These are phyloP conservation scores for Citrullus colocynthis DNA, from an alignment of 306 rosid species.

Conservation along the genomic window DNA sequence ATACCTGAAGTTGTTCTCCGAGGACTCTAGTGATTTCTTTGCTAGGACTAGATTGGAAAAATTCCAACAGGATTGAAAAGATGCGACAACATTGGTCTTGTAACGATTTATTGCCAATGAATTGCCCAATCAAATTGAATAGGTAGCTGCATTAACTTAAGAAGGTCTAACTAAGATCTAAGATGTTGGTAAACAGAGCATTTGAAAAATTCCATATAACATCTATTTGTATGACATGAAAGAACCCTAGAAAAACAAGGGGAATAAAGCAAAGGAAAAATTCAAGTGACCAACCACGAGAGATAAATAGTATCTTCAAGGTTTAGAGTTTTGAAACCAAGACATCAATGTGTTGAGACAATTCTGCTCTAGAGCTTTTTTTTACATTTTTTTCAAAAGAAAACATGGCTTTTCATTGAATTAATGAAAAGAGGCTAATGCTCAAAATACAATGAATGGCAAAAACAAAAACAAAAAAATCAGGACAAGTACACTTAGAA, in stretches of 20 bases:
- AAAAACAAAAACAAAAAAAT: too few relatives aligned
- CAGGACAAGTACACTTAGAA: too few relatives aligned
- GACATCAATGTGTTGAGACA: not conserved
- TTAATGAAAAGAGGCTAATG: too few relatives aligned
- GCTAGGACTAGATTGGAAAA: conserved; percentile 27
- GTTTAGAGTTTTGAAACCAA: not conserved
- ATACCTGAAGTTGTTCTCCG: conserved; percentile 87
- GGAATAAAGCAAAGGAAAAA: not conserved
- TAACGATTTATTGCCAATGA: conserved; percentile 43
- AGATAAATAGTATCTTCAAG: not conserved
- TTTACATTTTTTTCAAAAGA: too few relatives aligned
- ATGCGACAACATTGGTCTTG: conserved; percentile 69
- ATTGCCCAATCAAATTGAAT: conserved; percentile 71
- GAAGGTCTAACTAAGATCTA: not conserved
- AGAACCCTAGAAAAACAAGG: conserved; percentile 1
- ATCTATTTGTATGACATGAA: not conserved
- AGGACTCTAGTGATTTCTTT: conserved; percentile 44
- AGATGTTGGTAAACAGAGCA: not conserved
- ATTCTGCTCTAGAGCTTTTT: too few relatives aligned
- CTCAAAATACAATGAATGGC: too few relatives aligned
- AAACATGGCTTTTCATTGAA: too few relatives aligned
- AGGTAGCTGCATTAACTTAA: conserved; percentile 53
- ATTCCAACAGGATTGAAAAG: conserved; percentile 39
- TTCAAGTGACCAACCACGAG: not conserved
- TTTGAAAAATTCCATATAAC: not conserved